A percentile compares a stretch with the other conserved stretches of the same genome.
Evolutionary conservation across 352 stramenopile genomes (phyloP).

Genomic region (Globisporangium radiosum): DNA sequence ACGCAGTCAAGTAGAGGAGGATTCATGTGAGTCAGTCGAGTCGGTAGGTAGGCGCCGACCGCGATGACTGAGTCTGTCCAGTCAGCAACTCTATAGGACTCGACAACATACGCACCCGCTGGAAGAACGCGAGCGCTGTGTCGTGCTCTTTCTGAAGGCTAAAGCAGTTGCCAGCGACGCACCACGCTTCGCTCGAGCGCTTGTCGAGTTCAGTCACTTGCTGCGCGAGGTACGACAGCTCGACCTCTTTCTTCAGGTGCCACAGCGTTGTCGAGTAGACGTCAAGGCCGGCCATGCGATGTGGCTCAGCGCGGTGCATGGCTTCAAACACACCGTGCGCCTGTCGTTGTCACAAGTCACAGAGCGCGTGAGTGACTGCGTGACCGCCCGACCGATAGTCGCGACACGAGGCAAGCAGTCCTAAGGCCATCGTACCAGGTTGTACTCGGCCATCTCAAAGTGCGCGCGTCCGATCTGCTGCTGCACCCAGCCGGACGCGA

Average conservation of each 20-base stretch:
- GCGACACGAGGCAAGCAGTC: too few relatives aligned
- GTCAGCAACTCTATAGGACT: not conserved
- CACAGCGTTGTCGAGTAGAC: slow-evolving; percentile 95
- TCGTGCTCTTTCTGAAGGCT: slow-evolving; percentile 98
- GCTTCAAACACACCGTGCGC: slow-evolving; percentile 83
- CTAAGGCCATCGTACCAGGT: slow-evolving; percentile 17
- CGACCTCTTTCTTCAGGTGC: slow-evolving; percentile 97
- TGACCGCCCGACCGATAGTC: not conserved
- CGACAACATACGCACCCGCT: slow-evolving; percentile 45
- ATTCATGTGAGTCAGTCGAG: too few relatives aligned
- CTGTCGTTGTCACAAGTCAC: slow-evolving; percentile 17
- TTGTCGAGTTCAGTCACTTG: slow-evolving; percentile 92
- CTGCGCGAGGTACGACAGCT: slow-evolving; percentile 95
- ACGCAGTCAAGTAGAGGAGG: too few relatives aligned
- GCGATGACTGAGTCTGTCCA: not conserved
- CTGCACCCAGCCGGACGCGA: slow-evolving; percentile 90
- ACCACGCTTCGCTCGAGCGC: slow-evolving; percentile 92
- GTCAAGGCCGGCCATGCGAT: slow-evolving; percentile 93
- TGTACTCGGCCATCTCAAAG: slow-evolving; percentile 96
- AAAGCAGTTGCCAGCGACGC: slow-evolving; percentile 97
- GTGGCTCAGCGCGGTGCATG: slow-evolving; percentile 88
- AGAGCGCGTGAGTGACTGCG: not conserved
- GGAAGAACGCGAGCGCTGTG: slow-evolving; percentile 94
- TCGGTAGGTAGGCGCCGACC: too few relatives aligned
- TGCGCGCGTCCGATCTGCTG: slow-evolving; percentile 92